A percentile compares a stretch with the other conserved stretches of the same genome.
phyloP scores from a whole-genome alignment of 257 asterid genomes.

The Penstemon barbatus region DNA sequence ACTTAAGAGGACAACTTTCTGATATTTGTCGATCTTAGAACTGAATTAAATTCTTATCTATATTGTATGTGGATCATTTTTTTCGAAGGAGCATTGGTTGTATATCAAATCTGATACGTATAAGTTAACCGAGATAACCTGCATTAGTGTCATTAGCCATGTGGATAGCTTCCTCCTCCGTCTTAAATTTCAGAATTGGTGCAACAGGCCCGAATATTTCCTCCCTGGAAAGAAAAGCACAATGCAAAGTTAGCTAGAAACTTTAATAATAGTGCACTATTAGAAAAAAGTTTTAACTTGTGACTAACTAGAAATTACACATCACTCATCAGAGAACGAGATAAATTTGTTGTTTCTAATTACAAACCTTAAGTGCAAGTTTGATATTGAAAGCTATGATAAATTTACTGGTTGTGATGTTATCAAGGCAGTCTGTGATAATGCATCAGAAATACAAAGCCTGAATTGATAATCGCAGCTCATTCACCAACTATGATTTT shows the following conservation, averaged over 20 bases:
- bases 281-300: constrained; percentile 10
- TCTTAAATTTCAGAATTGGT: constrained; percentile 85
- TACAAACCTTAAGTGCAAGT: not conserved
- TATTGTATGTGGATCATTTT: constrained; percentile 9
- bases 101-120: constrained; percentile 5
- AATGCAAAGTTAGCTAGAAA: constrained; percentile 20
- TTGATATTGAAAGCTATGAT: not conserved
- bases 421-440: no score
- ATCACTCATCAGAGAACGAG: constrained; percentile 3
- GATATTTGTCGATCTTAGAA: constrained; percentile 8
- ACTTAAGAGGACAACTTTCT: constrained; percentile 6
- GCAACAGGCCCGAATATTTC: constrained; percentile 99
- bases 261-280: not conserved
- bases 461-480: no score
- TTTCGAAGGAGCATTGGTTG: constrained; percentile 1
- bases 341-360: constrained; percentile 1
- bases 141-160: constrained; percentile 92
- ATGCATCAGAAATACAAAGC: no score
- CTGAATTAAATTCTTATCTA: constrained; percentile 15
- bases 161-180: constrained; percentile 89
- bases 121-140: constrained; percentile 43
- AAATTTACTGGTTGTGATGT: no score
- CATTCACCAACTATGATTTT: no score
- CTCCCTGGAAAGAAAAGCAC: constrained; percentile 48
- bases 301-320: constrained; percentile 11